Conservation (phyloP, 1,284 basidiomycete genomes). For the Ganoderma meredithae region DNA sequence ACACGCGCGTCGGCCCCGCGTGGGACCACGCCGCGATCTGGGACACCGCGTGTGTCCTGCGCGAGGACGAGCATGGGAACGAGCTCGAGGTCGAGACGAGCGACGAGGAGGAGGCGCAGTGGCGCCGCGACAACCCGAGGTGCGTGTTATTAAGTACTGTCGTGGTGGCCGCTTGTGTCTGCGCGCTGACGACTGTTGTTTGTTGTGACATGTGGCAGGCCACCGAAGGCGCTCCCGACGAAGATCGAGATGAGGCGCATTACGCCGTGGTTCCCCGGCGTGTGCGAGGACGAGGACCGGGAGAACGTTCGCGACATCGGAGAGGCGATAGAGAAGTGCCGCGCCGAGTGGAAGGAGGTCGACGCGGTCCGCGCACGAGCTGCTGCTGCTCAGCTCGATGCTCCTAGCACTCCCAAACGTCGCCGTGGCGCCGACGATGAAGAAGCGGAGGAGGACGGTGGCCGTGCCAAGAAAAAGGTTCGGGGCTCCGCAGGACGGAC, state of each 20-base stretch:
- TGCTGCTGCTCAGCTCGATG: no score
- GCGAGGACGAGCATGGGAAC: slow-evolving; percentile 14
- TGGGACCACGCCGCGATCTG: slow-evolving; percentile 22
- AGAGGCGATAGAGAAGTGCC: not conserved
- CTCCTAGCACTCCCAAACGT: slow-evolving; percentile 5
- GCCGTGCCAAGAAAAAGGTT: not conserved
- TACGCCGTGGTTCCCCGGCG: not conserved
- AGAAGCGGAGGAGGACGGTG: not conserved
- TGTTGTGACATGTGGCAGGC: not conserved
- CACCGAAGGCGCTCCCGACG: not conserved
- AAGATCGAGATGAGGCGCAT: not conserved
- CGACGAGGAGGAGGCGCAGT: slow-evolving; percentile 16
- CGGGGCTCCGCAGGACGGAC: slow-evolving; percentile 5
- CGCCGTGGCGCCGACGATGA: not conserved
- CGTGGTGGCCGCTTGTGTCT: no score
- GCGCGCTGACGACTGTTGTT: not conserved
- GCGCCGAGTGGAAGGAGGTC: not conserved
- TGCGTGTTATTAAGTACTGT: not conserved
- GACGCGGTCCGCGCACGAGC: not conserved
- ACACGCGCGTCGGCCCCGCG: slow-evolving; percentile 6
- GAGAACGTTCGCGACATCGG: not conserved
- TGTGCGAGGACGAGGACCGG: not conserved
- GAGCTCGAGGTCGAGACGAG: slow-evolving; percentile 21
- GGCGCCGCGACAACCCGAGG: not conserved
- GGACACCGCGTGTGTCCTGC: slow-evolving; percentile 11